Evolutionary conservation across 2,329 filamentous ascomycete genomes (phyloP), one percentile per base, ranked within the genome.

Genomic region (Raffaelea ambrosiae): DNA sequence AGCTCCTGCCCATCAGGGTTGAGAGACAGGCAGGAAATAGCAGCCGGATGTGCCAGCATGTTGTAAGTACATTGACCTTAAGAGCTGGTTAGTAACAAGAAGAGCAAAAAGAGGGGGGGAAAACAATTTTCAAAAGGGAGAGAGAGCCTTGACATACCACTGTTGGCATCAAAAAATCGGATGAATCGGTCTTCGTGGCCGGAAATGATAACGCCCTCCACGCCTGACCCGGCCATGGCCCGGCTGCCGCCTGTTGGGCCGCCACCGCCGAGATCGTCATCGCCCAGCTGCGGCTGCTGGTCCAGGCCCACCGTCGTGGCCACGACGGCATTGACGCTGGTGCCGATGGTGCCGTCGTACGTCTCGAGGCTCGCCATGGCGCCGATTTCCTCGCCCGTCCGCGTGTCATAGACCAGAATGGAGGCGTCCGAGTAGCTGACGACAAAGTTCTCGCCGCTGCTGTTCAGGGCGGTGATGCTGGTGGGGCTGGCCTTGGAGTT

Each of bases 1-100:
- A 96, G 83, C 70, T 98, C 93, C 50, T 85, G 83, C 41, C 91
- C 90, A 61, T 97, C 91, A 14, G 91, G 93, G 56, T 88, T 95
- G 19, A 98, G 78, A 0, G 88, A 94, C 5, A 98, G 76, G 22
- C 87, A 85, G 2, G 93, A 94, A 55, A 98, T 96, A 48, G 93
- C 84, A 3, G 90, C 86, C 1, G 93, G 89, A 59, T 98, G 93
- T 5, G 93, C 93, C 51, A 97, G 81, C 93, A 98, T 98, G 60
- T 86, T 94, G 68, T 98, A 98, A 54, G 93, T 97, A 69, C 90
- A 96, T 88, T 98, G 93, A 49, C 93, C 93, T 97, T 7, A 29
- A 29, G 26, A 29, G 39, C 5, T 22, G 14, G 5, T 42, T 21
- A 35, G 18, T 20, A 33, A 31, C 26, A 22, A 21, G 3, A 11